phyloP scores from a whole-genome alignment of 192 early-diverging fungal species.

The Coemansia sp. region DNA sequence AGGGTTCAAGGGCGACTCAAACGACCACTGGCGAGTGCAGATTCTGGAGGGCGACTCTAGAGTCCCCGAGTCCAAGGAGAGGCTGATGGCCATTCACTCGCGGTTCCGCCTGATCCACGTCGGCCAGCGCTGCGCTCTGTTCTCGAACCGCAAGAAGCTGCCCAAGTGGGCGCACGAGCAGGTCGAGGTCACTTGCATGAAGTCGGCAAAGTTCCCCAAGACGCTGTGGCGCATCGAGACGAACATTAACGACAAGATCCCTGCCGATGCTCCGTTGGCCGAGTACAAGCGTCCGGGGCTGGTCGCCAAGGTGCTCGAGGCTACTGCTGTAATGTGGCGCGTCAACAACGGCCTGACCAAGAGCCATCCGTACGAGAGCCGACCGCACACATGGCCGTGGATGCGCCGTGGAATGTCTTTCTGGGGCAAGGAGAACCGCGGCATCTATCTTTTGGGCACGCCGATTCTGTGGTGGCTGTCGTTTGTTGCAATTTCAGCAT shows the following conservation, averaged over 20 bases:
- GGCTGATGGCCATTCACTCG: constrained; percentile 62
- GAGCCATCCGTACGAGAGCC: constrained; percentile 91
- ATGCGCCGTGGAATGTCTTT: constrained; percentile 86
- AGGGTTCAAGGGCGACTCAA: constrained; percentile 79
- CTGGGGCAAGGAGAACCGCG: constrained; percentile 66
- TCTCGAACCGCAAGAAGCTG: constrained; percentile 74
- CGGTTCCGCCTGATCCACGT: constrained; percentile 76
- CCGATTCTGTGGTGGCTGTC: constrained; percentile 81
- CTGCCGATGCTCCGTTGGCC: constrained; percentile 58
- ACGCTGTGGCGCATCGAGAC: constrained; percentile 81
- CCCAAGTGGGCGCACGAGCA: constrained; percentile 94
- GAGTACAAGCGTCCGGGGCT: constrained; percentile 70
- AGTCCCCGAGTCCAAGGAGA: constrained; percentile 53
- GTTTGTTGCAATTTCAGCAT: constrained; percentile 60
- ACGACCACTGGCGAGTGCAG: constrained; percentile 89
- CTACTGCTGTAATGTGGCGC: constrained; percentile 84
- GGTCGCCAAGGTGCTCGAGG: constrained; percentile 82
- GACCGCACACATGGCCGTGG: constrained; percentile 84
- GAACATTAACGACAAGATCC: constrained; percentile 60
- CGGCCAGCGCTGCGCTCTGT: constrained; percentile 76
- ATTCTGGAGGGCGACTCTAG: constrained; percentile 61
- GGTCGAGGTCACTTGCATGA: constrained; percentile 92
- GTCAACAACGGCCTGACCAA: constrained; percentile 85
- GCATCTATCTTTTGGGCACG: constrained; percentile 93
- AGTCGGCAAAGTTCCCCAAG: constrained; percentile 64